Conservation (phyloP, 2,329 filamentous ascomycete species). For the Beauveria sp. region DNA sequence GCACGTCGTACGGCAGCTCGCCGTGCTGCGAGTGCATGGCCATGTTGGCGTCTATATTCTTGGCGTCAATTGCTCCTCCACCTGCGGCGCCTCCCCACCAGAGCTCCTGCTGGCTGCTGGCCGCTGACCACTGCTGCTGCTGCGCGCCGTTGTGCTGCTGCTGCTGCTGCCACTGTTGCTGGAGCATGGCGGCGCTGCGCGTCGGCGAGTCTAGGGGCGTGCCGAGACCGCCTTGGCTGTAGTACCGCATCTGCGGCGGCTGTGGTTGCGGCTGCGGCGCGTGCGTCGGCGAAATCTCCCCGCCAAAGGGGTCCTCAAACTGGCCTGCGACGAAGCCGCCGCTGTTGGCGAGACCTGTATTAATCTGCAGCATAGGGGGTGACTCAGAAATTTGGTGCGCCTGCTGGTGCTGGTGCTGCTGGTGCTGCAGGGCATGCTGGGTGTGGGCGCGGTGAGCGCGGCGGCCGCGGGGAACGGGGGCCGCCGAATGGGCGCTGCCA, state of each 20-base stretch:
- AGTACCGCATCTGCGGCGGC: slow-evolving; percentile 21
- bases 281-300: slow-evolving; percentile 21
- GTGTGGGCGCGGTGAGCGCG: slow-evolving; percentile 19
- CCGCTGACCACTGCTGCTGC: neutral
- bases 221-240: slow-evolving; percentile 24
- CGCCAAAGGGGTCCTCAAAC: slow-evolving; percentile 32
- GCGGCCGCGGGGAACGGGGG: neutral
- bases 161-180: slow-evolving; percentile 15
- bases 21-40: slow-evolving; percentile 13
- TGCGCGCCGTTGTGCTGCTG: neutral
- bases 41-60: slow-evolving; percentile 27
- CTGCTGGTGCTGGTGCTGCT: neutral
- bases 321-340: slow-evolving; percentile 28
- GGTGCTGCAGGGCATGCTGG: slow-evolving; percentile 2
- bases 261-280: slow-evolving; percentile 13
- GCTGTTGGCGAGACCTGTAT: slow-evolving; percentile 18
- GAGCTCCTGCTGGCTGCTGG: slow-evolving; percentile 15
- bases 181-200: slow-evolving; percentile 19
- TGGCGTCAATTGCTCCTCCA: slow-evolving; percentile 22
- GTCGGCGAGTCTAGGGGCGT: slow-evolving; percentile 33
- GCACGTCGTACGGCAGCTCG: slow-evolving; percentile 11
- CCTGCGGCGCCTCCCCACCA: slow-evolving; percentile 23
- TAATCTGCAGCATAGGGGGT: slow-evolving; percentile 17
- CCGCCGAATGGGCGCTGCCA: slow-evolving; percentile 17
- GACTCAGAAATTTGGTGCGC: slow-evolving; percentile 12